Evolutionary conservation across 306 rosid species (phyloP).

Genomic region (Gastrolobium villosum): DNA sequence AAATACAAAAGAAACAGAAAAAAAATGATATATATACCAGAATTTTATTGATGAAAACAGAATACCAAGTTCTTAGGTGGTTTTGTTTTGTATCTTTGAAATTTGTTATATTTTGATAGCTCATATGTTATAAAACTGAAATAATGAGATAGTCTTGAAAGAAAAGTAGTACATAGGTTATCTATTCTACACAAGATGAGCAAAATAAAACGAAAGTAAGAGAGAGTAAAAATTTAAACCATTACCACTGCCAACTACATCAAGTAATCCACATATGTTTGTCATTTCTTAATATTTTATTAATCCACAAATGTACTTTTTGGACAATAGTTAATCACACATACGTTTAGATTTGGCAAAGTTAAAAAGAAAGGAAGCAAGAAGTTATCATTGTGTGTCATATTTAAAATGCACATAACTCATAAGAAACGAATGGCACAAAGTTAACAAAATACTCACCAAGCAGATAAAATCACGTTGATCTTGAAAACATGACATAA

Average conservation of each 20-base stretch:
- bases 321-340: neutral
- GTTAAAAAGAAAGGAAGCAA: neutral
- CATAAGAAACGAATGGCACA: constrained; percentile 4
- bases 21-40: neutral
- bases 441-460: neutral
- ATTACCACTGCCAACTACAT: neutral
- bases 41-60: neutral
- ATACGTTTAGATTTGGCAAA: constrained; percentile 7
- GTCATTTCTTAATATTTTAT: constrained; percentile 8
- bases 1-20: neutral
- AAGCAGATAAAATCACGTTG: constrained; percentile 3
- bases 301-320: neutral
- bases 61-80: neutral
- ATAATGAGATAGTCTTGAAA: neutral
- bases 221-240: neutral
- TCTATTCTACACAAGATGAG: neutral
- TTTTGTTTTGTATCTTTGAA: neutral
- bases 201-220: neutral
- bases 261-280: neutral
- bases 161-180: constrained; percentile 6
- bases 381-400: constrained; percentile 14
- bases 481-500: neutral
- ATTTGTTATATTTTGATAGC: neutral
- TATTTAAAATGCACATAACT: constrained; percentile 8
- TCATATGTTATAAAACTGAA: neutral